Evolutionary conservation across 352 stramenopile species (phyloP).

Genomic region (Globisporangium heterothallicum): DNA sequence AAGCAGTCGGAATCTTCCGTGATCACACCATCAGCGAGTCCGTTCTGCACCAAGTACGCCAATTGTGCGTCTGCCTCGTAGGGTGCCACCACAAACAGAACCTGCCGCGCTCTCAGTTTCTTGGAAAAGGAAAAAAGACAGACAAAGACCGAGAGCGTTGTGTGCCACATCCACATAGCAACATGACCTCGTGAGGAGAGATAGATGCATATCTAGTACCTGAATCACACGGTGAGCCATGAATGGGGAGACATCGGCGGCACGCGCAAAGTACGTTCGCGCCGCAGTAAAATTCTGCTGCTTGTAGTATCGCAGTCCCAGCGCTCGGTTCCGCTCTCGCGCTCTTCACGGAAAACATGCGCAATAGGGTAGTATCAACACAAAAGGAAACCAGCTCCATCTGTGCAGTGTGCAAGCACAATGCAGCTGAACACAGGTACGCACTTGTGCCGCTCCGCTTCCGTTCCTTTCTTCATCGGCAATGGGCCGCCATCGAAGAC

Average conservation of each 20-base stretch:
- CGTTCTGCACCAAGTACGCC: constrained; percentile 78
- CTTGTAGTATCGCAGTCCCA: constrained; percentile 51
- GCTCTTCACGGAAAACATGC: too few species aligned
- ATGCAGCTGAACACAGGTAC: too few species aligned
- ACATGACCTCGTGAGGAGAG: too few species aligned
- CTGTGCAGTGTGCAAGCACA: too few species aligned
- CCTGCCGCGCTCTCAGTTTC: constrained; percentile 45
- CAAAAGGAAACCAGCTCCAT: too few species aligned
- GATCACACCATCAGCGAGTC: constrained; percentile 90
- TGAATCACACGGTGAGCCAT: constrained; percentile 80
- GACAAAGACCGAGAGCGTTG: background rate
- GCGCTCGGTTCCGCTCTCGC: constrained; percentile 57
- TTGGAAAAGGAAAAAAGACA: constrained; percentile 8
- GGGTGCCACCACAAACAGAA: constrained; percentile 93
- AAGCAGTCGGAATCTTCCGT: constrained; percentile 96
- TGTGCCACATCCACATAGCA: too few species aligned
- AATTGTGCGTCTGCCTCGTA: constrained; percentile 98
- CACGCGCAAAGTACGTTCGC: constrained; percentile 62
- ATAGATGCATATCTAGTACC: too few species aligned
- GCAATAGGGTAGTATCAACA: too few species aligned
- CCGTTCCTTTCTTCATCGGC: constrained; percentile 74
- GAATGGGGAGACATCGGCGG: constrained; percentile 70
- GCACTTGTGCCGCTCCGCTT: constrained; percentile 63
- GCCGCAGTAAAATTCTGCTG: constrained; percentile 53
- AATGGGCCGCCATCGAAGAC: constrained; percentile 74